Conservation (phyloP, 495 filamentous ascomycete species). For the Neohortaea acidophila region DNA sequence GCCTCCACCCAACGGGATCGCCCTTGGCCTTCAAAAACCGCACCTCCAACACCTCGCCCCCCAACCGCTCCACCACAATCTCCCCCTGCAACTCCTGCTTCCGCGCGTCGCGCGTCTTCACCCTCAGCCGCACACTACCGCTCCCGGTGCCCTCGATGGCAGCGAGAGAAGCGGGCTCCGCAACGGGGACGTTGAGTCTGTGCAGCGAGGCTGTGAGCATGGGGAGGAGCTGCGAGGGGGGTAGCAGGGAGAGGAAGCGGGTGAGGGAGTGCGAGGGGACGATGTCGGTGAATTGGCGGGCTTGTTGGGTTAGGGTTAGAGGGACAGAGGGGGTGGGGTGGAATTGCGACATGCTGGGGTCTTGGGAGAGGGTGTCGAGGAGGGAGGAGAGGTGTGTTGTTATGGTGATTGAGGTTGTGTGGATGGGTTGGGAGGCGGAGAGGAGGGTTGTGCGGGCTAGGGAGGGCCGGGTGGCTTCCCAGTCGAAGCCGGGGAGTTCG, state of each 20-base stretch:
- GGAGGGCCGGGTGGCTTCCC: slow-evolving; percentile 44
- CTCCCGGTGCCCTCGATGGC: slow-evolving; percentile 20
- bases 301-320: slow-evolving; percentile 68
- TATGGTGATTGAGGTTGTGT: too few relatives aligned
- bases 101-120: slow-evolving; percentile 64
- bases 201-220: slow-evolving; percentile 69
- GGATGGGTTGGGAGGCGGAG: slow-evolving; percentile 23
- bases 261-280: slow-evolving; percentile 66
- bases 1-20: slow-evolving; percentile 90
- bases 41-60: slow-evolving; percentile 57
- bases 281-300: slow-evolving; percentile 77
- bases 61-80: slow-evolving; percentile 60
- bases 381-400: slow-evolving; percentile 25
- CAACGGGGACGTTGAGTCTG: slow-evolving; percentile 62
- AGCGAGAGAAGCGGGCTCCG: slow-evolving; percentile 32
- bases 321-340: slow-evolving; percentile 65
- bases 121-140: slow-evolving; percentile 44
- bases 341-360: slow-evolving; percentile 89
- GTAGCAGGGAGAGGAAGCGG: slow-evolving; percentile 76
- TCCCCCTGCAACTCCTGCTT: slow-evolving; percentile 71
- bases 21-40: slow-evolving; percentile 89
- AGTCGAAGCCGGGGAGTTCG: slow-evolving; percentile 61
- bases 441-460: slow-evolving; percentile 12
- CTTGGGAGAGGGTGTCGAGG: slow-evolving; percentile 58
- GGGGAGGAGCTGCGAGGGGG: slow-evolving; percentile 61